Base-by-base conservation (phyloP, 176 grass and related monocot species). In the Oryza australiensis region DNA sequence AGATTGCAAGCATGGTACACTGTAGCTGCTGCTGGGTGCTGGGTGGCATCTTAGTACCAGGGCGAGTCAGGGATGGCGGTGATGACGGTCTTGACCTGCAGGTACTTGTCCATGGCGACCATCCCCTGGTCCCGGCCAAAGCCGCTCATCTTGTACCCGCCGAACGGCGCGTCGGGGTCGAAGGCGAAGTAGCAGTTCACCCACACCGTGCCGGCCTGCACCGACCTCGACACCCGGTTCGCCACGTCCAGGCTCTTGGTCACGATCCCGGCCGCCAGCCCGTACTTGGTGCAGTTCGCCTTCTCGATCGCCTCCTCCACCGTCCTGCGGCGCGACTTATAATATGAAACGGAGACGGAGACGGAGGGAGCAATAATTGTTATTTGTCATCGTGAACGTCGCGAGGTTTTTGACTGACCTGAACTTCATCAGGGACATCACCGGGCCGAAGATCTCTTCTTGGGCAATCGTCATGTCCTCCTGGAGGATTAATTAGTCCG, bases 341-440 rank as follows among this genome's bases (percentile, higher is more conserved):
- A 32, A 3, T 32, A 32, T 32, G 32, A 32, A 32, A 32, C 32
- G 32, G n/a, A n/a, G n/a, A n/a, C n/a, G n/a, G n/a, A n/a, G n/a
- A n/a, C n/a, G n/a, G 32, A 32, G 32, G 32, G 32, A 32, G 32
- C 2, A 32, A 4, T 32, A 32, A 32, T 32, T 4, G 32, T 32
- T 32, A 3, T 32, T 32, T 32, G 32, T 32, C 20, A 3, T 9
- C 16, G 48, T 51, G 6, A 20, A 51, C 5, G 16, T n/a, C 9
- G 20, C n/a, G 41, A 40, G 34, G 11, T 24, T 78, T 74, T 78
- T 66, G 18, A 32, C 79, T 10, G 76, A 94, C 94, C 85, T 90
- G 75, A 97, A 94, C 79, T 97, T 97, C 89, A 94, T 94, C 10
- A 97, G 91, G 12, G 82, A 88, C 91, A 97, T 97, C 29, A 97